Evolutionary conservation across 2,329 filamentous ascomycete genomes (phyloP), one percentile per base, ranked within the genome.

Genomic region (Aspergillus ochraceus): DNA sequence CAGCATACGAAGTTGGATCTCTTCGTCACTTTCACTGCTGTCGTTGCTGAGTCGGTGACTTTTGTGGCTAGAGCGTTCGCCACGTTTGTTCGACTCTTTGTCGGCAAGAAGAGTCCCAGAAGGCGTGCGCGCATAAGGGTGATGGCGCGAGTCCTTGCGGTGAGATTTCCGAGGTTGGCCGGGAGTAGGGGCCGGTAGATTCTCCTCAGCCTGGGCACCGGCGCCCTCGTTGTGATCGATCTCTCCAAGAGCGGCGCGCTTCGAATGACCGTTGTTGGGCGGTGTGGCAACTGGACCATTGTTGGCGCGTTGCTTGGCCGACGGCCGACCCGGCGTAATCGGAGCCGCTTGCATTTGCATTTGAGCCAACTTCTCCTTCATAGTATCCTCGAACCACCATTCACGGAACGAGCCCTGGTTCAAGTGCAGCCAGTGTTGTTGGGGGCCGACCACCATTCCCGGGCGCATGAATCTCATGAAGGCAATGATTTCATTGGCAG

Each of bases 391-490:
- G 65, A 86, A 84, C 91, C 93, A 98, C 95, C 95, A 99, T 77
- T 98, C 92, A n/a, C 95, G 87, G 87, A 99, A 99, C 39, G 90
- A 89, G 39, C 90, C 90, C 78, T 99, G 95, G 80, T 99, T 97
- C 63, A 99, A 85, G 74, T 99, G 95, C 57, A 99, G 85, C 95
- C 95, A 99, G 79, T 99, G 95, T 79, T 99, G 95, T 74, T 99
- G 95, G 45, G 95, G 95, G 0, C 95, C 95, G 55, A 99, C 95
- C 6, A 99, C 95, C 95, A 99, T 99, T 55, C 95, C 95, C 0
- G 95, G 95, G 60, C 94, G 86, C 94, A 98, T 98, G 80, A 99
- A 99, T 62, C 94, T 89, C 94, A 99, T 98, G 77, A 93, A 99
- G 3, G 93, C 90, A 74, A 98, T 98, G 70, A 97, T 87, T 79